Percentiles rank a stretch among this genome's conserved stretches.
Evolutionary conservation across 78 protist genomes (phyloP).

Genomic region (Dictyostelium intermedium): DNA sequence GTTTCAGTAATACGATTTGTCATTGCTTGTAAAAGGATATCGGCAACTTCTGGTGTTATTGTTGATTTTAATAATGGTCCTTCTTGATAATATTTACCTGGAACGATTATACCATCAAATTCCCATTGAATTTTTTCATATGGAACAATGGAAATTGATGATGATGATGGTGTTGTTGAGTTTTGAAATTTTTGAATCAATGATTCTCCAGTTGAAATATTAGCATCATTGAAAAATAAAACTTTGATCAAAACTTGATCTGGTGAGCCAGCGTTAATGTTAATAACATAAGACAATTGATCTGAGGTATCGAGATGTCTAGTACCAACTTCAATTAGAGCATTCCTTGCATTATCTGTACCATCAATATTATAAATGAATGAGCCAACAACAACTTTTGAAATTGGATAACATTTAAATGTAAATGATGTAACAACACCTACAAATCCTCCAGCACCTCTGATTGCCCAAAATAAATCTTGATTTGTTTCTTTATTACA

Average conservation of each 20-base stretch:
- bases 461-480: conserved; percentile 61
- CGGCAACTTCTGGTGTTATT: background rate
- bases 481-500: background rate
- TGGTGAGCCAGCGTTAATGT: background rate
- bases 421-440: conserved; percentile 16
- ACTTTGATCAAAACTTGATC: background rate
- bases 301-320: background rate
- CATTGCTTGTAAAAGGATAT: background rate
- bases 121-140: background rate
- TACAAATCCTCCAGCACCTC: conserved; percentile 50
- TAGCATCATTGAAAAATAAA: background rate
- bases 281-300: background rate
- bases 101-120: background rate
- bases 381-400: background rate
- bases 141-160: background rate
- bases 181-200: background rate
- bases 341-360: background rate
- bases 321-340: background rate
- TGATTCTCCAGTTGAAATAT: background rate
- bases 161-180: background rate
- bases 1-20: background rate
- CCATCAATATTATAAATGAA: background rate
- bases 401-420: conserved; percentile 1
- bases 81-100: conserved; percentile 15
- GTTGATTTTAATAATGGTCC: conserved; percentile 12